Base-by-base conservation (phyloP, 1,139 yeast species). In the Pichia sp. region DNA sequence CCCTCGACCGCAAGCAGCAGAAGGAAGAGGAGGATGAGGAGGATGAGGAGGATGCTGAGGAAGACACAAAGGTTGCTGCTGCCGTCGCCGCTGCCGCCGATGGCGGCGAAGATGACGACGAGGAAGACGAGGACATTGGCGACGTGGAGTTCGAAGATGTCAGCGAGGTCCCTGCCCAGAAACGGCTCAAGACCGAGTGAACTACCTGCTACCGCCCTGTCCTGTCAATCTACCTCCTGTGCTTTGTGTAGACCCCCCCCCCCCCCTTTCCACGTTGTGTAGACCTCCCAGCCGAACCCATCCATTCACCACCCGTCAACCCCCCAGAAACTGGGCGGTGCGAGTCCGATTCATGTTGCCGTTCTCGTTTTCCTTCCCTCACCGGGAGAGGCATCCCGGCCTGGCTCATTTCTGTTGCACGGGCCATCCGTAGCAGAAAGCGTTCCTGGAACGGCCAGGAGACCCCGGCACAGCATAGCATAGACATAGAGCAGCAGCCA, bases 1-100 rank as follows among this genome's bases (percentile, higher is more conserved):
- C 41, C 9, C 13, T 43, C n/a, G 46, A 43, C 34, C 34, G 46
- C 22, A 43, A 31, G 31, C 40, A 34, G 78, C 76, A 19, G 73
- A 71, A 44, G 26, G 53, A 57, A 48, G 49, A 42, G 43, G 52
- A 49, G 30, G 43, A 25, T 26, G 44, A 28, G 47, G 55, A 43
- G 23, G 36, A 43, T 31, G 42, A 51, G 49, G 44, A 54, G 18
- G 8, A 55, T 9, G 51, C 53, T 28, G 53, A 44, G 31, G 46
- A 41, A 7, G 52, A 52, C 19, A 48, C 31, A 13, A 54, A 53
- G 16, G 59, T 56, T n/a, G 57, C 52, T 16, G 56, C 58, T 12
- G 57, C 53, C 21, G 44, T 18, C n/a, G 36, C 26, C 8, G 41
- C 44, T 13, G 40, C 41, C 3, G 16, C 28, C 1, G 36, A 18